Evolutionary conservation across 331 rosid genomes (phyloP).

Genomic region (Acacia concinna): DNA sequence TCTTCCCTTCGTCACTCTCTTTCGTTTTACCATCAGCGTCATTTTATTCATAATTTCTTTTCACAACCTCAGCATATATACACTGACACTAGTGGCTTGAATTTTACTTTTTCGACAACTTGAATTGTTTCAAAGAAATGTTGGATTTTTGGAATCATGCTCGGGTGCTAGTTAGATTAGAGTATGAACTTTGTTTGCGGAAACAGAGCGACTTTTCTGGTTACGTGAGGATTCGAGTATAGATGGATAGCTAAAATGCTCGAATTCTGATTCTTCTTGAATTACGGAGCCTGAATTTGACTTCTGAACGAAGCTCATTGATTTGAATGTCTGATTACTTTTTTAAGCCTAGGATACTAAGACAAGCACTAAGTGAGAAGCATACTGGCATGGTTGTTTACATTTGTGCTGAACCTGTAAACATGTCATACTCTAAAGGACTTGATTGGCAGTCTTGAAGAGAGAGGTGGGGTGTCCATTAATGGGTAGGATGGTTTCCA

Average conservation of each 20-base stretch:
- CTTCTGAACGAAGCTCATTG: conserved; percentile 13
- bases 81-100: background rate
- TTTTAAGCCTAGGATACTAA: background rate
- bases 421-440: background rate
- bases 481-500: background rate
- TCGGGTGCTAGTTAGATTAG: background rate
- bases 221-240: background rate
- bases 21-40: background rate
- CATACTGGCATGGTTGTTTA: background rate
- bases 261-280: background rate
- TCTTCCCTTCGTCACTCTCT: background rate
- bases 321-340: background rate
- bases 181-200: background rate
- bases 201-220: background rate
- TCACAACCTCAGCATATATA: background rate
- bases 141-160: background rate
- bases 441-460: background rate
- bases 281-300: background rate
- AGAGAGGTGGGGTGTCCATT: background rate
- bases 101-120: background rate
- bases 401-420: background rate
- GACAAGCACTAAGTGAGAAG: background rate
- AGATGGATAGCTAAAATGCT: background rate
- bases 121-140: background rate
- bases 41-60: background rate